Evolutionary conservation across 2,329 filamentous ascomycete species (phyloP).

Genomic region (Fusarium albosuccineum): DNA sequence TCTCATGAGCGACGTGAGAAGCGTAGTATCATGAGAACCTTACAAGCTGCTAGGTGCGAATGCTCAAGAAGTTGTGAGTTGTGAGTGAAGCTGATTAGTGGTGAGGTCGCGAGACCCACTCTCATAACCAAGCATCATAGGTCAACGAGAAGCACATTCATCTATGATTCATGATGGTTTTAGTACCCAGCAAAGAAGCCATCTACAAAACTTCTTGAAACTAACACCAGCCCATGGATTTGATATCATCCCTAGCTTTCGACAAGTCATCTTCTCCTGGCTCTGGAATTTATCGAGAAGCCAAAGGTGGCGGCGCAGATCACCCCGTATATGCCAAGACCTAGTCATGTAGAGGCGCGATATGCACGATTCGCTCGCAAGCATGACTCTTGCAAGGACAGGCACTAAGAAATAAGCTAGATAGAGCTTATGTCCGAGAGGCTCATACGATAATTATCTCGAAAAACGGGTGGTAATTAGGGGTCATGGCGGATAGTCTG

Average conservation of each 20-base stretch:
- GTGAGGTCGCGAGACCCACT: slow-evolving; percentile 28
- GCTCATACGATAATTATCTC: not conserved
- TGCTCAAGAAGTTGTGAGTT: not conserved
- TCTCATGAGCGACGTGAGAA: slow-evolving; percentile 34
- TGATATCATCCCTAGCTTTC: not conserved
- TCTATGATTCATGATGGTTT: slow-evolving; percentile 40
- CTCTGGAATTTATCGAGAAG: not conserved
- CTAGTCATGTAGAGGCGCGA: not conserved
- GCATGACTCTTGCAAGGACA: not conserved
- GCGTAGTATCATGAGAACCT: not conserved
- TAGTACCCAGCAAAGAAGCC: not conserved
- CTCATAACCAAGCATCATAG: slow-evolving; percentile 26
- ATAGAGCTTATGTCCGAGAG: too few relatives aligned
- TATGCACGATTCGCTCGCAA: not conserved
- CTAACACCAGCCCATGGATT: not conserved
- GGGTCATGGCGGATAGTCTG: slow-evolving; percentile 4
- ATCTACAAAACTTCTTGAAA: not conserved
- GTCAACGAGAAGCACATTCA: slow-evolving; percentile 18
- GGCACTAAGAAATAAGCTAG: too few relatives aligned
- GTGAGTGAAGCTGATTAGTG: slow-evolving; percentile 17
- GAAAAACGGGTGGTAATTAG: not conserved
- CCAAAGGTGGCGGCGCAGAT: not conserved
- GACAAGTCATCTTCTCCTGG: not conserved
- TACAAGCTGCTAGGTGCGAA: not conserved
- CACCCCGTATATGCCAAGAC: not conserved